Conservation (phyloP, 495 filamentous ascomycete genomes). For the Penicillium odoratum region DNA sequence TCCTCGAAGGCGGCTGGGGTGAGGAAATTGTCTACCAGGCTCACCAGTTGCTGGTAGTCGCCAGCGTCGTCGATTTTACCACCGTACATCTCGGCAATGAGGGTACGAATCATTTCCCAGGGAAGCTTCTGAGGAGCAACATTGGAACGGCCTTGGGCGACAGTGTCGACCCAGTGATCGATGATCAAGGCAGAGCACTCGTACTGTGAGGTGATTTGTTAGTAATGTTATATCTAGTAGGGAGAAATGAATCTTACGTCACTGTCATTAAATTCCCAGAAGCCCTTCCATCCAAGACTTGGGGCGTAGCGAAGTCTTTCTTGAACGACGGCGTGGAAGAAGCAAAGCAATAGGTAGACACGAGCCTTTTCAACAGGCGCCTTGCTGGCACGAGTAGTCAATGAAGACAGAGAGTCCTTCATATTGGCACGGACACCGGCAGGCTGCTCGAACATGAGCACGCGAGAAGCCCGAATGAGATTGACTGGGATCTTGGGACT, state of each 20-base stretch:
- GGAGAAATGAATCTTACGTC: constrained; percentile 65
- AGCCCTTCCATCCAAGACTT: constrained; percentile 94
- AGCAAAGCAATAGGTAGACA: constrained; percentile 87
- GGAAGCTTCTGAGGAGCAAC: constrained; percentile 90
- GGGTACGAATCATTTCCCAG: constrained; percentile 94
- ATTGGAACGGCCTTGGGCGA: constrained; percentile 82
- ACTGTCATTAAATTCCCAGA: constrained; percentile 99
- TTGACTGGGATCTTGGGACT: constrained; percentile 98
- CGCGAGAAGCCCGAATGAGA: constrained; percentile 84
- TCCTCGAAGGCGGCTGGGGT: constrained; percentile 88
- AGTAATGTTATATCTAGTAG: constrained; percentile 6
- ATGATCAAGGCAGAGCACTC: constrained; percentile 96
- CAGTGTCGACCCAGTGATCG: constrained; percentile 87
- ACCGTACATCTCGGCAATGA: constrained; percentile 92
- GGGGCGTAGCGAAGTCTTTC: constrained; percentile 94
- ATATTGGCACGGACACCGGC: constrained; percentile 97
- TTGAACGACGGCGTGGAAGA: constrained; percentile 95
- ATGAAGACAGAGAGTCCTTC: constrained; percentile 89
- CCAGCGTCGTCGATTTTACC: constrained; percentile 93
- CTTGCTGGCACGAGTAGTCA: constrained; percentile 75
- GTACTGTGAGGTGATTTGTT: constrained; percentile 62
- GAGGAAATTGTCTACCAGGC: constrained; percentile 73
- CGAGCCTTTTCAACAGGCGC: constrained; percentile 88
- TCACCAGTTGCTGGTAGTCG: constrained; percentile 73
- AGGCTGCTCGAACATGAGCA: constrained; percentile 98